Base-by-base conservation (phyloP, 495 filamentous ascomycete species). In the Penicillium tannophilum region DNA sequence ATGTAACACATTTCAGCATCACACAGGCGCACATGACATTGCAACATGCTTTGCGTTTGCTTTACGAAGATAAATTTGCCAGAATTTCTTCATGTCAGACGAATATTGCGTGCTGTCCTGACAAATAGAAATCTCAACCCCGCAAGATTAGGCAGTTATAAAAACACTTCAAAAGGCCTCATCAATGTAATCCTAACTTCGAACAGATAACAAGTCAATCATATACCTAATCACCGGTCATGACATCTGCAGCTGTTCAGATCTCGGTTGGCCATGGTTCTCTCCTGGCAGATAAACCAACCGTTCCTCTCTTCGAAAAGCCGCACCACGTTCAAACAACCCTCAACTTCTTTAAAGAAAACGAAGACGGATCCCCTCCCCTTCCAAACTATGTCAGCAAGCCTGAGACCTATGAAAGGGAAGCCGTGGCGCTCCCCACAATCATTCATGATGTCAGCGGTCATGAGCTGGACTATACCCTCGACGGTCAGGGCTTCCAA, bases 301-400 rank as follows among this genome's bases (percentile, higher is more conserved):
- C 48, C 17, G 56, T 59, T 0, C 56, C 61, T 4, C 30, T 64
- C 16, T 41, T 61, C 2, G 63, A 71, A 3, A 71, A 68, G 12
- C 72, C 72, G 5, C 73, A 73, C 39, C 70, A 87, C 63, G 83
- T 88, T 24, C 70, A 81, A 2, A 82, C 86, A 0, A 76, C 69
- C 1, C 66, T 89, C 36, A 82, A 88, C 65, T 89, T 82, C 70
- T 76, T 79, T 73, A 83, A 84, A 62, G 84, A 83, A 14, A 69
- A 75, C 11, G 81, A 77, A 30, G 85, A 88, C 64, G 86, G 86
- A 10, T 82, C 81, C 16, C 75, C 76, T 1, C 85, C 85, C 0
- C 54, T 56, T 0, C 82, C 85, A 0, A 74, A 57, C 52, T 82
- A 83, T 60, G 72, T 79, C 0, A 74, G 71, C 39, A 72, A 67